Conservation (phyloP, 441 rosid genomes). For the Populus tomentosa region DNA sequence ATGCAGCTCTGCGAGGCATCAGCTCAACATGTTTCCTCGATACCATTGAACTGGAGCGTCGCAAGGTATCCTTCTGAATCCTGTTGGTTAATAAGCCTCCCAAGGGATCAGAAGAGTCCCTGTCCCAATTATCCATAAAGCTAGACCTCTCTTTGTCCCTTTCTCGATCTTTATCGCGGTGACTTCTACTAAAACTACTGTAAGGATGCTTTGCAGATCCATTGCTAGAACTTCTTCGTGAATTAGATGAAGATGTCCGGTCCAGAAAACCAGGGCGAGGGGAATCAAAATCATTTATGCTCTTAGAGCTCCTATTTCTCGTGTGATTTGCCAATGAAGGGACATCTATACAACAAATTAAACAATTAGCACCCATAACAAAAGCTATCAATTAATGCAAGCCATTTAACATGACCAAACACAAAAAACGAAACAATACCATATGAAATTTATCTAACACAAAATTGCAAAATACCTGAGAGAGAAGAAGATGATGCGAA, state of each 20-base stretch:
- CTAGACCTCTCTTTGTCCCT: constrained; percentile 61
- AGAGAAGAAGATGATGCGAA: constrained; percentile 43
- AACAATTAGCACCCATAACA: constrained; percentile 12
- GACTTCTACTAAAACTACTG: constrained; percentile 54
- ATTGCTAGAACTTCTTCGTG: constrained; percentile 58
- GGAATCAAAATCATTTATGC: constrained; percentile 45
- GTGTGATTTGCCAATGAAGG: constrained; percentile 35
- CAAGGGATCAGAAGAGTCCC: constrained; percentile 42
- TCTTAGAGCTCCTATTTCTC: constrained; percentile 55
- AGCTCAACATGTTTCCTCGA: constrained; percentile 55
- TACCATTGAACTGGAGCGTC: constrained; percentile 58
- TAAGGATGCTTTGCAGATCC: constrained; percentile 71
- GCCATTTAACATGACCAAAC: background rate
- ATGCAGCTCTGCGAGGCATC: constrained; percentile 33
- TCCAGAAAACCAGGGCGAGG: constrained; percentile 48
- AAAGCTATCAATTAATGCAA: background rate
- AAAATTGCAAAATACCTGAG: constrained; percentile 42
- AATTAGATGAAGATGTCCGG: constrained; percentile 61
- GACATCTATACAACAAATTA: constrained; percentile 38
- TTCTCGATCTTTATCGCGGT: constrained; percentile 61
- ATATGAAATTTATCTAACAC: background rate
- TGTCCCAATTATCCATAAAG: constrained; percentile 61
- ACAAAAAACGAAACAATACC: background rate
- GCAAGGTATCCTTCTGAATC: constrained; percentile 49
- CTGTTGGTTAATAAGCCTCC: constrained; percentile 38